phyloP scores from a whole-genome alignment of 78 protist genomes.

The Reticulomyxa filosa region DNA sequence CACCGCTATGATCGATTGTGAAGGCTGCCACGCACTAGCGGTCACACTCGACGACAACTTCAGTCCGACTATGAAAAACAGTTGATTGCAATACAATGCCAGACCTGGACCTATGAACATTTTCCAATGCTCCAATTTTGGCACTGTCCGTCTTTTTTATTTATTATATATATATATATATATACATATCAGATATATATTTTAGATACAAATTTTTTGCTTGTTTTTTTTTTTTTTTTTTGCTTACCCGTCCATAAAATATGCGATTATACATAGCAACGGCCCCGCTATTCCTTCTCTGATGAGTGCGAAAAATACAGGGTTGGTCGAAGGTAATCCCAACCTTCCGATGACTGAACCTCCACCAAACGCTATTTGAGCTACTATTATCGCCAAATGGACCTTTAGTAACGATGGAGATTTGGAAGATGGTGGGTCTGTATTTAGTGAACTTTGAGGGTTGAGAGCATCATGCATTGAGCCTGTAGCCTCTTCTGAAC shows the following conservation, averaged over 20 bases:
- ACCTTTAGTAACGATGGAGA: neutral
- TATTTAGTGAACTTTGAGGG: no score
- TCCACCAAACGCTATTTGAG: neutral
- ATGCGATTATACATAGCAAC: neutral
- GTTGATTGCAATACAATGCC: neutral
- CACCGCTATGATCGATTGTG: neutral
- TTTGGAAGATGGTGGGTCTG: no score
- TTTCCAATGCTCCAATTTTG: no score
- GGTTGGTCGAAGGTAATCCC: neutral
- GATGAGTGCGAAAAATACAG: conserved; percentile 2
- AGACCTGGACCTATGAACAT: no score
- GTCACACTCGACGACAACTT: neutral
- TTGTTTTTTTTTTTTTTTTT: no score
- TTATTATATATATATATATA: no score
- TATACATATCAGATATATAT: no score
- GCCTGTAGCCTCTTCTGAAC: no score
- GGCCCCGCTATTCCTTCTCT: neutral
- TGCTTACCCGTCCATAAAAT: neutral
- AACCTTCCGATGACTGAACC: conserved; percentile 4
- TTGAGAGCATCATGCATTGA: no score
- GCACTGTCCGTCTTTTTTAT: no score
- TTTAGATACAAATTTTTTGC: no score
- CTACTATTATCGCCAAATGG: neutral
- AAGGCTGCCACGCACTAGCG: conserved; percentile 2
- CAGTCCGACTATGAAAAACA: neutral